Evolutionary conservation across 805 yeast species (phyloP), one percentile per base, ranked within the genome.

Genomic region (Blastobotrys parvus): DNA sequence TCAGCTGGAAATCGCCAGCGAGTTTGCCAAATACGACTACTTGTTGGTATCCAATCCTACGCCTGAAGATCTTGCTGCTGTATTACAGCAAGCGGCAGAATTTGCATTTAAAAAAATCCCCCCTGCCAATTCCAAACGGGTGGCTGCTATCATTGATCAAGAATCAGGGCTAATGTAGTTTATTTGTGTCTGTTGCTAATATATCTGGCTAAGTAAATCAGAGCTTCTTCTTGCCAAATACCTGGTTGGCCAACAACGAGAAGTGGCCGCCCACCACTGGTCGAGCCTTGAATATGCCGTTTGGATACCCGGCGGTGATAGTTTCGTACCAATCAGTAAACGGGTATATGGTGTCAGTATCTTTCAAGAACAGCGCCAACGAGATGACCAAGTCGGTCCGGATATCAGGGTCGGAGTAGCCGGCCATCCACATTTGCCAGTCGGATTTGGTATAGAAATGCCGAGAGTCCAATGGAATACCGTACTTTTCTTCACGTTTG

Each of bases 1-100:
- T 59, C 96, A 89, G 59, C 49, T 62, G 15, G 90, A 89, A 47
- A 78, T 85, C 5, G 92, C 95, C 0, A 54, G 59, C n/a, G 77
- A 72, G 41, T 67, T 82, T 37, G 66, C 60, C 10, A 35, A 55
- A 1, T 41, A 57, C 34, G 63, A 65, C 1, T 59, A 62, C 33
- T 51, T 71, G 21, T 21, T 52, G 15, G 41, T 38, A 15, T 44
- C 49, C 19, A 43, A 38, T 6, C 19, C 45, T 1, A 36, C 27
- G n/a, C 20, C 35, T 1, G 41, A 22, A 5, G 42, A 21, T 8
- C 34, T 44, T 29, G 43, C 38, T 13, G 22, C 20, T 5, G 39
- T 35, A 11, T 15, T 43, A 11, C 17, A n/a, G 20, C 20, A 22
- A 35, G 32, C 39, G 10, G 22, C 13, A 16, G 30, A 17, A 10